Evolutionary conservation across 2,329 filamentous ascomycete genomes (phyloP), one percentile per base, ranked within the genome.

Genomic region (Akanthomyces uredinophilus): DNA sequence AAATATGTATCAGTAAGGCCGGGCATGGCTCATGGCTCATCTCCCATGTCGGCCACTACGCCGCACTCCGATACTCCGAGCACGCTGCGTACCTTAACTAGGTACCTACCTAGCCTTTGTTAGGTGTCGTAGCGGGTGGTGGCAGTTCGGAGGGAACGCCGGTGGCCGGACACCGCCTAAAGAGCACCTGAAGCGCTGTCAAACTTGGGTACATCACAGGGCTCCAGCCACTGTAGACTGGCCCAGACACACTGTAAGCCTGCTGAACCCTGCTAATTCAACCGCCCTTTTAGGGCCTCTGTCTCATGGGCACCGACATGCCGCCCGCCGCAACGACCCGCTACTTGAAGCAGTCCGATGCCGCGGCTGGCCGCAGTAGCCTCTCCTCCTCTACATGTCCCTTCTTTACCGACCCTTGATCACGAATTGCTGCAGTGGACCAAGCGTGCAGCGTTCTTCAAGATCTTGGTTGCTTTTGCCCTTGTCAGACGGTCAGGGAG

Each of bases 61-160:
- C 55, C 46, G 46, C 22, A 39, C 50, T 53, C 50, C 50, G 44
- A 20, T 35, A 52, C 57, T 41, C 56, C 56, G 56, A 51, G 22
- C 4, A 27, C 41, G 37, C 29, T 50, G 27, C 44, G 44, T 44
- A 24, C 7, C 18, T 13, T 18, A n/a, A n/a, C n/a, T n/a, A n/a
- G n/a, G n/a, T n/a, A n/a, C n/a, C n/a, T n/a, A n/a, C n/a, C n/a
- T n/a, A n/a, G n/a, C n/a, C n/a, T n/a, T n/a, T n/a, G n/a, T n/a
- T n/a, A n/a, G n/a, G n/a, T n/a, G n/a, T n/a, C n/a, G n/a, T 5
- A 20, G 22, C 35, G 35, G 22, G n/a, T 16, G 29, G 24, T 20
- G 18, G 27, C 29, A 47, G 39, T 39, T 53, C 58, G 58, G 58
- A n/a, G 39, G 49, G 58, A 60, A 60, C 24, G 39, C 58, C 58